Evolutionary conservation across 331 rosid genomes (phyloP).

Genomic region (Dryas integrifolia): DNA sequence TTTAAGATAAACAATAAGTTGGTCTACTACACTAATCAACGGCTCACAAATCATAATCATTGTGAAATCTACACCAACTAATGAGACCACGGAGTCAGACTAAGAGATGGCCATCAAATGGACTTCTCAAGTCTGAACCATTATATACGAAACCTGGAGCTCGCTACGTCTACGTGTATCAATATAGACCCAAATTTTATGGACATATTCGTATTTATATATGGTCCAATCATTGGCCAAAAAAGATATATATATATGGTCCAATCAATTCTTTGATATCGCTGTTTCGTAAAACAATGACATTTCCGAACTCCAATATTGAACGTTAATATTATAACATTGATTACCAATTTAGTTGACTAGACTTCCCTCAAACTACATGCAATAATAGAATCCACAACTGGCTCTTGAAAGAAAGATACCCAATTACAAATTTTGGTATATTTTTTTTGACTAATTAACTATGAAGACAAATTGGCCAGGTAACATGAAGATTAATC

Average conservation of each 20-base stretch:
- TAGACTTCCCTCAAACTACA: background rate
- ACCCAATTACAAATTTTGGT: background rate
- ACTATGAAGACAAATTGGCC: background rate
- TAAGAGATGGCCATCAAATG: background rate
- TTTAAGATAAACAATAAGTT: no score
- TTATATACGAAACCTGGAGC: background rate
- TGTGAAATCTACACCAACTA: no score
- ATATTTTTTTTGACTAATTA: background rate
- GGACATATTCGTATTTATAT: background rate
- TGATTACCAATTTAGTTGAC: background rate
- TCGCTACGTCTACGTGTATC: slow-evolving; percentile 8
- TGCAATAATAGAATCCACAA: background rate
- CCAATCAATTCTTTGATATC: background rate
- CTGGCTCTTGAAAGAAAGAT: background rate
- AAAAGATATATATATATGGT: background rate
- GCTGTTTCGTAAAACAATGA: background rate
- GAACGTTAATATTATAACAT: background rate
- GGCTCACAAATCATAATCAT: no score
- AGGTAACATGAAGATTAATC: background rate
- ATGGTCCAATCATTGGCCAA: background rate
- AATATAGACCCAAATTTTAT: background rate
- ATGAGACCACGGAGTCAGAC: background rate
- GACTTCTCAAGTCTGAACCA: background rate
- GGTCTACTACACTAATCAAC: no score
- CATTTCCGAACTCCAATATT: background rate